A percentile compares a stretch with the other conserved stretches of the same genome.
These are phyloP conservation scores for Cercospora canescens DNA, from an alignment of 2,329 filamentous ascomycete genomes.

Conservation along the genomic window DNA sequence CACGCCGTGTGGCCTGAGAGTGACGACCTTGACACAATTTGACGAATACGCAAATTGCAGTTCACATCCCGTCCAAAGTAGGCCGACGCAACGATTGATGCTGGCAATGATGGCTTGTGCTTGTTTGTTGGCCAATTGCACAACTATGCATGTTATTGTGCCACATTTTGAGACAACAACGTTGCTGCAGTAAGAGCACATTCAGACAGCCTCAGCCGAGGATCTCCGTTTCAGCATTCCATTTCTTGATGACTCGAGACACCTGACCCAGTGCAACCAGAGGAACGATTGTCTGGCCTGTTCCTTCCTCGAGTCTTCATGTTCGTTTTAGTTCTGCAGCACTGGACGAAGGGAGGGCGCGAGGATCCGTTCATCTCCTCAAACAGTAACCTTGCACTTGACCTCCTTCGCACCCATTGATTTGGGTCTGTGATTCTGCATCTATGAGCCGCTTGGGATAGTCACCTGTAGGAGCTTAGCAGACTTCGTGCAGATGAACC, in stretches of 20 bases:
- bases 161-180: not conserved
- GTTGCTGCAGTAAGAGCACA: not conserved
- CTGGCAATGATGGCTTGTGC: not conserved
- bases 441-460: no score
- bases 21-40: not conserved
- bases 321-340: no score
- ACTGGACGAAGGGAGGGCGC: no score
- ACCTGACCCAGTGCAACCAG: not conserved
- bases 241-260: not conserved
- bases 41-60: not conserved
- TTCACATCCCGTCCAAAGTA: not conserved
- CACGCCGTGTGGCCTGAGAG: not conserved
- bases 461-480: no score
- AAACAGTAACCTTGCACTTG: no score
- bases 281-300: not conserved
- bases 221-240: not conserved
- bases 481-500: no score
- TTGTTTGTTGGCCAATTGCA: not conserved
- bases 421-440: no score
- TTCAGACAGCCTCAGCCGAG: slow-evolving; percentile 4
- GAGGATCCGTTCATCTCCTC: no score
- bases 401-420: no score
- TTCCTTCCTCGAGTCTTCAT: no score
- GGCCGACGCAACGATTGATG: not conserved
- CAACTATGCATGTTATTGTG: not conserved